phyloP scores from a whole-genome alignment of 176 grass and related monocot genomes.

The Otatea glauca region DNA sequence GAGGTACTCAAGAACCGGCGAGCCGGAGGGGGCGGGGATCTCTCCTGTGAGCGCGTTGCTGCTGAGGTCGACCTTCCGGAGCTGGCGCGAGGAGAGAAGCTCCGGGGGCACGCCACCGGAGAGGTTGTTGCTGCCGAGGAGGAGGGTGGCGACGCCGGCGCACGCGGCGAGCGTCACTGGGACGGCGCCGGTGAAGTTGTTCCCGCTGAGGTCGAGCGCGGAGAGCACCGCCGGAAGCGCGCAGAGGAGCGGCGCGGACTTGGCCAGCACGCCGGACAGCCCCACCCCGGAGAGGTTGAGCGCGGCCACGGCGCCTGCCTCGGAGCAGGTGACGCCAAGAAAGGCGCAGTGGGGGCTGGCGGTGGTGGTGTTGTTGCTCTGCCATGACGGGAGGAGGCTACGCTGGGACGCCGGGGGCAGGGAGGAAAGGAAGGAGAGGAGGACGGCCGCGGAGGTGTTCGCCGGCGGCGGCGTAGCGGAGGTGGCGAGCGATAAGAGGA shows the following conservation, averaged over 20 bases:
- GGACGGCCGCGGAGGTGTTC: conserved; percentile 1
- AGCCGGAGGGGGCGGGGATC: conserved; percentile 37
- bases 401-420: conserved; percentile 44
- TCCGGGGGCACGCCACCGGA: conserved; percentile 46
- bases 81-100: conserved; percentile 42
- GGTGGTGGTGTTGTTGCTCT: background rate
- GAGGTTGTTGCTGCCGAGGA: conserved; percentile 59
- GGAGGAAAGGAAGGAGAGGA: conserved; percentile 53
- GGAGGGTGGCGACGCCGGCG: conserved; percentile 40
- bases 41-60: conserved; percentile 50
- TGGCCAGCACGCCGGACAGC: conserved; percentile 38
- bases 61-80: conserved; percentile 50
- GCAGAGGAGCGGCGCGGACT: conserved; percentile 46
- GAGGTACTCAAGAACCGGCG: conserved; percentile 41
- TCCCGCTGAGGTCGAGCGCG: conserved; percentile 59
- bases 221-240: conserved; percentile 42
- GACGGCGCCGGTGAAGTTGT: conserved; percentile 53
- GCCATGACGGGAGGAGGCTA: conserved; percentile 54
- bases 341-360: conserved; percentile 44
- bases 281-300: conserved; percentile 59
- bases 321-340: conserved; percentile 58
- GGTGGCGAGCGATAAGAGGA: background rate
- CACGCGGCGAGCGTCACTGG: conserved; percentile 54
- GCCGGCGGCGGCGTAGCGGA: background rate
- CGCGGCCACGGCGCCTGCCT: conserved; percentile 21